These are phyloP conservation scores for Eucalyptus curtisii DNA, from an alignment of 345 rosid species.

Conservation along the genomic window DNA sequence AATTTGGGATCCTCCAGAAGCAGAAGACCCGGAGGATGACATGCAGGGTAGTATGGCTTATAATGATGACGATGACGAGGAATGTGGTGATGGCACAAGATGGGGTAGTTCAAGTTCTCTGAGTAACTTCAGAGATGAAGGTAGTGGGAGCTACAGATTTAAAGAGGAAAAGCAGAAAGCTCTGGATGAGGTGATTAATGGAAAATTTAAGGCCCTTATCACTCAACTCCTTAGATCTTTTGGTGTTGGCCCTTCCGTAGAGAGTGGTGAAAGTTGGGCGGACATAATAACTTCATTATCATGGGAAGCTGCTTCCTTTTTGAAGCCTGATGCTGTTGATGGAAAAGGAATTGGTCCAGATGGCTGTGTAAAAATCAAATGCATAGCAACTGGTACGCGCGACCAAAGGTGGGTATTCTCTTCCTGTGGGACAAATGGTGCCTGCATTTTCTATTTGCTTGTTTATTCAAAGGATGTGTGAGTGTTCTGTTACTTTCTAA, in stretches of 20 bases:
- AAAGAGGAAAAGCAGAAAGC: slow-evolving; percentile 50
- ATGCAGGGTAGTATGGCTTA: slow-evolving; percentile 36
- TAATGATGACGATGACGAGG: slow-evolving; percentile 60
- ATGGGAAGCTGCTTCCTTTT: slow-evolving; percentile 80
- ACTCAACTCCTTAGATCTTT: slow-evolving; percentile 48
- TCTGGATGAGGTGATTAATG: slow-evolving; percentile 53
- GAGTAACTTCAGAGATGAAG: slow-evolving; percentile 28
- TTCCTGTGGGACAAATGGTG: neutral
- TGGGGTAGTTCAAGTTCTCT: slow-evolving; percentile 55
- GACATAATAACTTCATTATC: slow-evolving; percentile 62
- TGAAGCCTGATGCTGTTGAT: slow-evolving; percentile 51
- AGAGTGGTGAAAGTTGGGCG: slow-evolving; percentile 50
- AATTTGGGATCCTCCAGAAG: slow-evolving; percentile 87
- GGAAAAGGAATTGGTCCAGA: slow-evolving; percentile 50
- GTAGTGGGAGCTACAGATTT: slow-evolving; percentile 17
- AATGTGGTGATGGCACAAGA: slow-evolving; percentile 47
- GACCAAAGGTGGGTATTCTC: slow-evolving; percentile 46
- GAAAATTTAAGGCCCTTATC: slow-evolving; percentile 53
- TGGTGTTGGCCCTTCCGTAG: slow-evolving; percentile 19
- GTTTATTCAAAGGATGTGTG: neutral
- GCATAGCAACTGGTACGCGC: slow-evolving; percentile 78
- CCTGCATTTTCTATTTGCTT: neutral
- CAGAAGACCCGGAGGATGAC: slow-evolving; percentile 57
- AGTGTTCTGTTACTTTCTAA: neutral
- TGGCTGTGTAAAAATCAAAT: slow-evolving; percentile 76